Conservation (phyloP, 371 early-diverging fungal species). For the Mortierella sp. region DNA sequence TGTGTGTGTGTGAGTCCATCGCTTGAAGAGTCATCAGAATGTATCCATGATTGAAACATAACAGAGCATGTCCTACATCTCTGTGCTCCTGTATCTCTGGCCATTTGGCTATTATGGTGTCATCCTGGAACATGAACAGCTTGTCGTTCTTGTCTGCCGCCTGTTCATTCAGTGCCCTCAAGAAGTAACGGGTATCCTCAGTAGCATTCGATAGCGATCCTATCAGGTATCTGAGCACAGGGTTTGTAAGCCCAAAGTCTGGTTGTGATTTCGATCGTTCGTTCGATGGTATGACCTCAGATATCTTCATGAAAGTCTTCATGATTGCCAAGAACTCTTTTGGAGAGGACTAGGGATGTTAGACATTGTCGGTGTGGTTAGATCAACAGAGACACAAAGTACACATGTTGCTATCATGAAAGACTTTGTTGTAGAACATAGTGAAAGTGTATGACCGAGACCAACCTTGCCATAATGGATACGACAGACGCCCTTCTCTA, state of each 20-base stretch:
- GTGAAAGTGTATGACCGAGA: neutral
- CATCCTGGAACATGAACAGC: conserved; percentile 61
- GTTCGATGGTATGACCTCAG: conserved; percentile 36
- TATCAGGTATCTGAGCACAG: conserved; percentile 54
- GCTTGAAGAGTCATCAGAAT: neutral
- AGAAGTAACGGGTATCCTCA: conserved; percentile 52
- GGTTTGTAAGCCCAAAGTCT: conserved; percentile 51
- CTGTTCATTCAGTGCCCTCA: conserved; percentile 54
- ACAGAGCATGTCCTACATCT: conserved; percentile 41
- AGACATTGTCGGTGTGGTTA: neutral
- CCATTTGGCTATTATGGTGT: conserved; percentile 54
- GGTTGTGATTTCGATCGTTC: neutral
- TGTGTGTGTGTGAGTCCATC: neutral
- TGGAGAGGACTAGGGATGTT: conserved; percentile 59
- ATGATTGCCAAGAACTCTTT: conserved; percentile 68
- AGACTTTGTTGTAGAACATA: too few relatives aligned
- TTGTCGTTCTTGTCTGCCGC: conserved; percentile 60
- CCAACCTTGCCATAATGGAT: conserved; percentile 74
- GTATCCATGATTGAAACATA: neutral
- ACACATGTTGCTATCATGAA: too few relatives aligned
- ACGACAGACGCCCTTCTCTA: conserved; percentile 81
- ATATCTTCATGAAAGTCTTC: conserved; percentile 60
- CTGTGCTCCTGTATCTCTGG: conserved; percentile 64
- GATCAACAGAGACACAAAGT: too few relatives aligned
- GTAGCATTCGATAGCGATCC: conserved; percentile 56